Percentiles rank a stretch among this genome's conserved stretches.
Evolutionary conservation across 23 red algal species (phyloP).

Genomic region (Agarophyton chilense): DNA sequence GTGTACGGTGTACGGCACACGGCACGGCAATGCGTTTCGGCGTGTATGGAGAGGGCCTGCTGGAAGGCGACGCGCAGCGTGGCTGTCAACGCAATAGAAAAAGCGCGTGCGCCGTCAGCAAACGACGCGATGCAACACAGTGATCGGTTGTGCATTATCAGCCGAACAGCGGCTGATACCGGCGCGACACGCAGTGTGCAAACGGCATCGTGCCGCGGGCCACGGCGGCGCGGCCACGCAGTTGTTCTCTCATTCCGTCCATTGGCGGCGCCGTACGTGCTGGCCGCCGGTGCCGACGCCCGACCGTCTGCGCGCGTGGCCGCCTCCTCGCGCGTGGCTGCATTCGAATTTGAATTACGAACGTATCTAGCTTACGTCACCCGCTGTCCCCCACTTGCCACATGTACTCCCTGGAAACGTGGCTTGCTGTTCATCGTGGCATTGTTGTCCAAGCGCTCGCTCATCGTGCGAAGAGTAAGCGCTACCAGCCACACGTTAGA

Average conservation of each 20-base stretch:
- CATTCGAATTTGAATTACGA: not conserved
- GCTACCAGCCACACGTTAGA: conserved; percentile 11
- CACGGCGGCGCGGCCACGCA: not conserved
- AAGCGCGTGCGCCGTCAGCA: conserved; percentile 14
- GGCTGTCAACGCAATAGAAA: not conserved
- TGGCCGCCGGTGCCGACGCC: not conserved
- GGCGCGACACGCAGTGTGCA: not conserved
- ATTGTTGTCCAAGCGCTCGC: too few relatives aligned
- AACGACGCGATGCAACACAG: not conserved
- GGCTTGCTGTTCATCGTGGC: too few relatives aligned
- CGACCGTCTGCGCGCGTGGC: not conserved
- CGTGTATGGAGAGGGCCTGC: not conserved
- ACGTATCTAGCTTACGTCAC: not conserved
- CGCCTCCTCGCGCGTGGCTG: not conserved
- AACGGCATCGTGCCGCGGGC: not conserved
- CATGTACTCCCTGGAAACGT: too few relatives aligned
- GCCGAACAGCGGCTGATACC: conserved; percentile 28
- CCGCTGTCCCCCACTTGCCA: too few relatives aligned
- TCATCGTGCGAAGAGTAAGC: not conserved
- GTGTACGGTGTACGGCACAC: too few relatives aligned
- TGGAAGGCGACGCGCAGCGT: not conserved
- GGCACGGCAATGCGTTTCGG: not conserved
- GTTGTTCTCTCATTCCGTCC: not conserved
- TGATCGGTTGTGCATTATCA: not conserved
- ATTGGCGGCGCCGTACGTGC: conserved; percentile 24